Percentiles rank a stretch among this genome's conserved stretches.
Conservation (phyloP, 306 rosid genomes). For the Inga laurina region DNA sequence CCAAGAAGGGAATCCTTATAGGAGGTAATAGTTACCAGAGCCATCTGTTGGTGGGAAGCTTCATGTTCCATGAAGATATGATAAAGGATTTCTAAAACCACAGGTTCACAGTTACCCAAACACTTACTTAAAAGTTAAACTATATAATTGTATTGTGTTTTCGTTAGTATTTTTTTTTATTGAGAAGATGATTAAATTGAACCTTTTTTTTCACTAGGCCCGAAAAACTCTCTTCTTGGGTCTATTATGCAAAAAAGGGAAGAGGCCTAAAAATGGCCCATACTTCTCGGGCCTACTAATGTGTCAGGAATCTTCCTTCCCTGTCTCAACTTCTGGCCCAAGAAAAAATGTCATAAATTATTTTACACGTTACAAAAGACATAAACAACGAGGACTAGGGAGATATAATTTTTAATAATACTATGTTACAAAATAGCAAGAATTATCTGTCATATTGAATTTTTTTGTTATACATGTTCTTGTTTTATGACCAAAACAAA, state of each 20-base stretch:
- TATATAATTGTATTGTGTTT: too few species aligned
- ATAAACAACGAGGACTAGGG: not conserved
- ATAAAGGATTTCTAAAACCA: too few species aligned
- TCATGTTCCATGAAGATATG: too few species aligned
- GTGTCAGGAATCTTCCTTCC: not conserved
- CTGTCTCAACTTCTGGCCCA: not conserved
- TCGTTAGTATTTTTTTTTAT: not conserved
- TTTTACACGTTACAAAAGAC: not conserved
- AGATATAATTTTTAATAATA: too few species aligned
- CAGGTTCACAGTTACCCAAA: too few species aligned
- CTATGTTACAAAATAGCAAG: too few species aligned
- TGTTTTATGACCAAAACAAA: too few species aligned
- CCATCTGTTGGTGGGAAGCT: too few species aligned
- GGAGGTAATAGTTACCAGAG: too few species aligned
- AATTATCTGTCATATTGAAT: too few species aligned
- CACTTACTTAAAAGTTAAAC: not conserved
- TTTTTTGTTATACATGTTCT: too few species aligned
- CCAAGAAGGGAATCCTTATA: too few species aligned
- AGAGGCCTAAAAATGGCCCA: not conserved
- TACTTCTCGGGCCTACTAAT: not conserved
- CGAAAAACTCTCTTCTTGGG: not conserved
- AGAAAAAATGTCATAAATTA: not conserved
- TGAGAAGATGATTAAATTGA: not conserved
- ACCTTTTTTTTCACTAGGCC: not conserved
- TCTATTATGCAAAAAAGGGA: not conserved